phyloP scores from a whole-genome alignment of 345 rosid genomes.

The Gossypium bickii region DNA sequence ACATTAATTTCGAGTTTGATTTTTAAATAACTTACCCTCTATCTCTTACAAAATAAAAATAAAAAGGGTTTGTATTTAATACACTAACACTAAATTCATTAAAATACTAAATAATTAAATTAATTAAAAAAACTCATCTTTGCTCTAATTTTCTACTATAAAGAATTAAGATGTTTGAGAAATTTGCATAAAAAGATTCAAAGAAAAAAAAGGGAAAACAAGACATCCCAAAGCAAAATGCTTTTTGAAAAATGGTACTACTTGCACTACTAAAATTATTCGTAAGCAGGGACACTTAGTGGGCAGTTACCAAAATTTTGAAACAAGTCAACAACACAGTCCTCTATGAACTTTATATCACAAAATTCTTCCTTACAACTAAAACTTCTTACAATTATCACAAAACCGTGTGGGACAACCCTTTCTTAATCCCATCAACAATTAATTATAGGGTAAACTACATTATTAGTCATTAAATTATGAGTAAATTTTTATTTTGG shows the following conservation, averaged over 20 bases:
- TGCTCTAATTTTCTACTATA: neutral
- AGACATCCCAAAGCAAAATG: neutral
- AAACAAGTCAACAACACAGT: neutral
- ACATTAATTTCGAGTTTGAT: no score
- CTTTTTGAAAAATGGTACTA: neutral
- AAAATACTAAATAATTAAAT: neutral
- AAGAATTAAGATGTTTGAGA: neutral
- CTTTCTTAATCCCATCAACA: constrained; percentile 5
- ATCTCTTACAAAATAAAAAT: no score
- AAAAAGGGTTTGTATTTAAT: no score
- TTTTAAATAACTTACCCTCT: no score
- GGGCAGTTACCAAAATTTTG: constrained; percentile 15
- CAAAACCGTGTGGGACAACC: constrained; percentile 32
- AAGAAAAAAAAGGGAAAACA: neutral
- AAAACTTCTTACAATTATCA: neutral
- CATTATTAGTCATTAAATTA: no score
- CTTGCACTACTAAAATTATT: neutral
- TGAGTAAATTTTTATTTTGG: no score
- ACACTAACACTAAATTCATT: neutral
- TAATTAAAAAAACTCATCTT: neutral
- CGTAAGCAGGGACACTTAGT: constrained; percentile 2
- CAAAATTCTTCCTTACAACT: neutral
- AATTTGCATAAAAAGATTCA: neutral
- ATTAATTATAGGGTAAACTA: neutral
- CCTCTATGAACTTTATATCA: neutral